These are phyloP conservation scores for Aspergillus neotritici DNA, from an alignment of 2,329 filamentous ascomycete species.

Conservation along the genomic window DNA sequence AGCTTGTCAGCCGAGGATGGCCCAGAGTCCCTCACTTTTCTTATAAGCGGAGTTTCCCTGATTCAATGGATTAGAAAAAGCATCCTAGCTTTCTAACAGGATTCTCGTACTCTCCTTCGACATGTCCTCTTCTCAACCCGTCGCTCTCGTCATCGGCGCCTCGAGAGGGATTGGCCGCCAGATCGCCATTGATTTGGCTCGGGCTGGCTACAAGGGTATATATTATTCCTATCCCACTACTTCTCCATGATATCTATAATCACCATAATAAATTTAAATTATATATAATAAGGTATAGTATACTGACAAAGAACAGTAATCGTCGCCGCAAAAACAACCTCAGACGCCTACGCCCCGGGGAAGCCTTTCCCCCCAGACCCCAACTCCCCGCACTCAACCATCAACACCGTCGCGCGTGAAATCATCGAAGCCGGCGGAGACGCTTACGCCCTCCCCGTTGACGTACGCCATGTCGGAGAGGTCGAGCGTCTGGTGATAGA, in stretches of 20 bases:
- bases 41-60: too few relatives aligned
- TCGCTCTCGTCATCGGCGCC: conserved; percentile 68
- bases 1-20: too few relatives aligned
- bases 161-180: conserved; percentile 77
- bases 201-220: conserved; percentile 63
- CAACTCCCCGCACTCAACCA: conserved; percentile 68
- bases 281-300: not conserved
- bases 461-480: conserved; percentile 60
- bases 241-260: too few relatives aligned
- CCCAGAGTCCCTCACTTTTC: too few relatives aligned
- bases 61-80: not conserved
- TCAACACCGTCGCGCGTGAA: conserved; percentile 72
- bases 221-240: not conserved
- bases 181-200: conserved; percentile 70
- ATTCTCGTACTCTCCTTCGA: not conserved
- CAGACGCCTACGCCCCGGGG: conserved; percentile 50
- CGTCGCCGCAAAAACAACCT: conserved; percentile 70
- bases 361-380: conserved; percentile 66
- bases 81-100: not conserved
- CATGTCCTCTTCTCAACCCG: conserved; percentile 30
- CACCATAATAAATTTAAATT: too few relatives aligned
- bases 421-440: conserved; percentile 60
- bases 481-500: conserved; percentile 55
- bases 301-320: conserved; percentile 51
- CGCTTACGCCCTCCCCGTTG: conserved; percentile 62